Percentiles rank a stretch among this genome's conserved stretches.
Evolutionary conservation across 2,329 filamentous ascomycete species (phyloP).

Genomic region (Phyllosticta citribraziliensis): DNA sequence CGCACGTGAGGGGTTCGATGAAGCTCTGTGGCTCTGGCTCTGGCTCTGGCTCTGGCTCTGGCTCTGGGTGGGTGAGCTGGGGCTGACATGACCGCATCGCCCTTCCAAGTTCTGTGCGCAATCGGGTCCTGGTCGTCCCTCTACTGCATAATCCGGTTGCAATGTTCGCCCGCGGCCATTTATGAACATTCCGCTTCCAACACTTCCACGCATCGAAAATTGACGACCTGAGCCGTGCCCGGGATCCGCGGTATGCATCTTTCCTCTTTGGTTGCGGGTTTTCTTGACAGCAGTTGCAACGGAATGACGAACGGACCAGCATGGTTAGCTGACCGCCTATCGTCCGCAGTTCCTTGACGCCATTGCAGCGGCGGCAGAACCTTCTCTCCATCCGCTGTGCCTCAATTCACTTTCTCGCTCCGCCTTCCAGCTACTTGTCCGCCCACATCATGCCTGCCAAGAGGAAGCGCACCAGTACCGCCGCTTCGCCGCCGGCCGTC

Average conservation of each 20-base stretch:
- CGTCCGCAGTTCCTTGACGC: neutral
- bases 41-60: too few relatives aligned
- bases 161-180: neutral
- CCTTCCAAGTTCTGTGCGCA: neutral
- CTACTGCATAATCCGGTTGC: neutral
- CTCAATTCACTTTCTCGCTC: neutral
- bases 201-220: neutral
- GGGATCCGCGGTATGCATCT: neutral
- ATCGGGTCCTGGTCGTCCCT: too few relatives aligned
- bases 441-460: slow-evolving; percentile 43
- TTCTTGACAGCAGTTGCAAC: neutral
- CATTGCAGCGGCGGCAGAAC: slow-evolving; percentile 2
- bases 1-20: neutral
- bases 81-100: neutral
- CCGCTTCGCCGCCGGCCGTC: slow-evolving; percentile 31
- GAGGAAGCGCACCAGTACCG: slow-evolving; percentile 64
- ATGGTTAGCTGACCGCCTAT: slow-evolving; percentile 6
- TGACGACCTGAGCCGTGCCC: neutral
- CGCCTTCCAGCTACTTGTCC: neutral
- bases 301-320: slow-evolving; percentile 6
- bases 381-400: neutral
- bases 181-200: neutral
- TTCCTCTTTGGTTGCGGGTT: slow-evolving; percentile 1
- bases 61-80: neutral
- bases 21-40: neutral